Conservation (phyloP, 352 stramenopile genomes). For the Pythium angustatum region DNA sequence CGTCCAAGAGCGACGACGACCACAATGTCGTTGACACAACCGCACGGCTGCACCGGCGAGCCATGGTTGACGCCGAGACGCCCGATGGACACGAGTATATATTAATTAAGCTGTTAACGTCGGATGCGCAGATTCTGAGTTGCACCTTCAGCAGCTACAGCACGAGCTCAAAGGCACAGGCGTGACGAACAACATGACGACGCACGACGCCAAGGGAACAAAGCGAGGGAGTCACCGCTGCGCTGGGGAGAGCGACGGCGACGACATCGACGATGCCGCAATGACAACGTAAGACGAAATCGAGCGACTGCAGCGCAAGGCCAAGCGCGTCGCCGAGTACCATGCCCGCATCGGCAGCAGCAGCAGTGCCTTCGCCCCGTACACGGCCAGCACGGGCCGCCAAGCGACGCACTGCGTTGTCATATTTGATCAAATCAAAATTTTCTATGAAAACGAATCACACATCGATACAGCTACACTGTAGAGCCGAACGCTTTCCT, state of each 20-base stretch:
- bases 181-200: neutral
- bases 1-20: conserved; percentile 25
- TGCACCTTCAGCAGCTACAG: conserved; percentile 17
- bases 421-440: no score
- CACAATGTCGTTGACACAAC: neutral
- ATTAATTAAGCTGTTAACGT: no score
- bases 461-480: no score
- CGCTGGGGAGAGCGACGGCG: neutral
- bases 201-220: neutral
- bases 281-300: conserved; percentile 9
- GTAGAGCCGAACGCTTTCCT: no score
- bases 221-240: neutral
- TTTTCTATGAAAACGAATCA: no score
- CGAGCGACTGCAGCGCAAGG: conserved; percentile 25
- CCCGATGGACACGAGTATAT: neutral
- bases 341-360: conserved; percentile 20
- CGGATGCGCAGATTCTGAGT: conserved; percentile 7
- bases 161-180: neutral
- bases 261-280: neutral
- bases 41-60: no score
- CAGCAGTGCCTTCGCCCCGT: no score
- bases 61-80: neutral
- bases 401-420: no score
- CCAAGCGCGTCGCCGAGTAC: conserved; percentile 28
- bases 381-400: no score